A percentile compares a stretch with the other conserved stretches of the same genome.
Conservation (phyloP, 345 rosid genomes). For the Salix koriyanagi region DNA sequence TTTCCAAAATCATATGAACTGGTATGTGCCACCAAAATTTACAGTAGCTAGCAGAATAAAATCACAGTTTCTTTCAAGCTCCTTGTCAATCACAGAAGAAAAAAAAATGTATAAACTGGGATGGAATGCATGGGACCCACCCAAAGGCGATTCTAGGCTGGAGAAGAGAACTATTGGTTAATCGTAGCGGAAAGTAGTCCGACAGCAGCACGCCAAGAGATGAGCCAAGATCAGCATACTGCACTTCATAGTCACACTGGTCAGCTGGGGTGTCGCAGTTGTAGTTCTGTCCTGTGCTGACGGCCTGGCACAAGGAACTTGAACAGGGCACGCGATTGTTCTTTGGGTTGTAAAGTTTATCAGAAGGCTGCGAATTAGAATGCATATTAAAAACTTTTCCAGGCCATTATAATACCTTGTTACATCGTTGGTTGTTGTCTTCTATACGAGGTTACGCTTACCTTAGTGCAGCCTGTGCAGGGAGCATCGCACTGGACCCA, state of each 20-base stretch:
- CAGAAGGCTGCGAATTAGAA: conserved; percentile 42
- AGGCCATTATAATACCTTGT: conserved; percentile 4
- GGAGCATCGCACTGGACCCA: conserved; percentile 99
- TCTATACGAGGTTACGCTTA: conserved; percentile 5
- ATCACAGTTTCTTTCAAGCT: background rate
- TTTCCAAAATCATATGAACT: background rate
- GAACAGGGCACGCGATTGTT: conserved; percentile 49
- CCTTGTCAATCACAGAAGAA: background rate
- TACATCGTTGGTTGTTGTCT: conserved; percentile 1
- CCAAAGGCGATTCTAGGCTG: conserved; percentile 60
- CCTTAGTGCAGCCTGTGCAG: conserved; percentile 78
- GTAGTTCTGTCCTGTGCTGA: conserved; percentile 27
- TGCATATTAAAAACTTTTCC: background rate
- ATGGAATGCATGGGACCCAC: conserved; percentile 35
- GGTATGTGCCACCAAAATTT: background rate
- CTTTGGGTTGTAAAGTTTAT: conserved; percentile 61
- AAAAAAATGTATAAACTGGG: background rate
- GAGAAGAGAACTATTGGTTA: conserved; percentile 49
- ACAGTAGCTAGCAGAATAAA: background rate
- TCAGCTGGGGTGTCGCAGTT: conserved; percentile 49
- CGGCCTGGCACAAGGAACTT: conserved; percentile 46
- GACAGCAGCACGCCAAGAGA: conserved; percentile 67
- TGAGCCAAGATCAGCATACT: conserved; percentile 76
- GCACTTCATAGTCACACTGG: conserved; percentile 77
- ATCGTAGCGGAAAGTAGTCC: conserved; percentile 49